Evolutionary conservation across 148 eudicot genomes (phyloP).

Genomic region (Mesembryanthemum crystallinum): DNA sequence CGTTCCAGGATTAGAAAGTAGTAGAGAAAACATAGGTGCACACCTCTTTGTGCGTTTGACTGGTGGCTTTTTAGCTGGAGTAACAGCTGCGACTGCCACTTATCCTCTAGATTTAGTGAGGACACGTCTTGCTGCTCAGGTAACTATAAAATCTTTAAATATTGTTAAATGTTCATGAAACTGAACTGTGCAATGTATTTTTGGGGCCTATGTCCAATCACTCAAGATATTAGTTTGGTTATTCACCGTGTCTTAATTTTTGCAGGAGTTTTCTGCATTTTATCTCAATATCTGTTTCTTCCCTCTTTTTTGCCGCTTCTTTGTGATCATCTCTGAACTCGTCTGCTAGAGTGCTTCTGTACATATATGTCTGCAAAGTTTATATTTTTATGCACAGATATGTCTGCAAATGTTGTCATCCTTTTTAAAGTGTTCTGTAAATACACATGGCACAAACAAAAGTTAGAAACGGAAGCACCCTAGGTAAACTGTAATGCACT

Average conservation of each 20-base stretch:
- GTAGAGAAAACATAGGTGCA: conserved; percentile 41
- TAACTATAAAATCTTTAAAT: conserved; percentile 8
- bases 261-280: background rate
- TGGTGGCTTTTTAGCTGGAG: conserved; percentile 88
- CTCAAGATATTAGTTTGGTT: background rate
- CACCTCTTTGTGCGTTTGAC: conserved; percentile 60
- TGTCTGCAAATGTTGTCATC: background rate
- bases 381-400: background rate
- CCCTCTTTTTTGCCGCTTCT: background rate
- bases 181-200: background rate
- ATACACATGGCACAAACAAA: conserved; percentile 1
- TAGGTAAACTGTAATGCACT: too few relatives aligned
- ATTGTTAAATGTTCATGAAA: background rate
- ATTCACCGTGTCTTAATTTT: background rate
- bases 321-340: background rate
- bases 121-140: conserved; percentile 81
- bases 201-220: background rate
- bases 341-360: too few relatives aligned
- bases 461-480: background rate
- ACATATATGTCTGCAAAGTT: background rate
- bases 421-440: background rate
- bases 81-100: conserved; percentile 70
- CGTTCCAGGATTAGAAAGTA: conserved; percentile 48
- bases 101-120: conserved; percentile 77
- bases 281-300: background rate